phyloP scores from a whole-genome alignment of 306 rosid species.

The Inga laurina region DNA sequence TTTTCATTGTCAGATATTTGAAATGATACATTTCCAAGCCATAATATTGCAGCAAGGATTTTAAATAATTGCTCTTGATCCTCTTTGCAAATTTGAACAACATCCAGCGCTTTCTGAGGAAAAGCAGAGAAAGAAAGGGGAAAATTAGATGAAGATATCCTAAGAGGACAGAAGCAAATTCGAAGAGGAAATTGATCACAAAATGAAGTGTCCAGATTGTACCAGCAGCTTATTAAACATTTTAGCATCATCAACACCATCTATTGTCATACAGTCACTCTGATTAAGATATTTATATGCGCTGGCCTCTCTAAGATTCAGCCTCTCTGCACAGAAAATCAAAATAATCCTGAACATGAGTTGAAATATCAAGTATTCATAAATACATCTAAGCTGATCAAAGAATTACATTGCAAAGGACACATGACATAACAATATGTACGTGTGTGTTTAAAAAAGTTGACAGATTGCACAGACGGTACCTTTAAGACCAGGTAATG shows the following conservation, averaged over 20 bases:
- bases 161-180: constrained; percentile 26
- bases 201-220: constrained; percentile 36
- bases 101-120: constrained; percentile 66
- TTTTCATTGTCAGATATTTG: constrained; percentile 58
- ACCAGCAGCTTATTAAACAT: constrained; percentile 69
- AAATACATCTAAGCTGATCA: constrained; percentile 26
- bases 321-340: constrained; percentile 64
- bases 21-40: constrained; percentile 97
- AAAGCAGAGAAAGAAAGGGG: constrained; percentile 27
- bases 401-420: constrained; percentile 21
- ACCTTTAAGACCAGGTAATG: constrained; percentile 63
- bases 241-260: constrained; percentile 71
- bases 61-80: constrained; percentile 73
- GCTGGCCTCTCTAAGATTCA: constrained; percentile 66
- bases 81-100: constrained; percentile 57
- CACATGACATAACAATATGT: background rate
- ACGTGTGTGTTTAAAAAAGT: background rate
- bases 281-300: constrained; percentile 85
- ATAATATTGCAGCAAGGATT: constrained; percentile 78
- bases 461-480: constrained; percentile 18
- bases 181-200: constrained; percentile 15
- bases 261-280: constrained; percentile 68
- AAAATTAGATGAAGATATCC: constrained; percentile 17
- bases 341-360: constrained; percentile 27
- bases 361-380: constrained; percentile 27